phyloP scores from a whole-genome alignment of 1,284 basidiomycete genomes.

The Schizophyllum commune region DNA sequence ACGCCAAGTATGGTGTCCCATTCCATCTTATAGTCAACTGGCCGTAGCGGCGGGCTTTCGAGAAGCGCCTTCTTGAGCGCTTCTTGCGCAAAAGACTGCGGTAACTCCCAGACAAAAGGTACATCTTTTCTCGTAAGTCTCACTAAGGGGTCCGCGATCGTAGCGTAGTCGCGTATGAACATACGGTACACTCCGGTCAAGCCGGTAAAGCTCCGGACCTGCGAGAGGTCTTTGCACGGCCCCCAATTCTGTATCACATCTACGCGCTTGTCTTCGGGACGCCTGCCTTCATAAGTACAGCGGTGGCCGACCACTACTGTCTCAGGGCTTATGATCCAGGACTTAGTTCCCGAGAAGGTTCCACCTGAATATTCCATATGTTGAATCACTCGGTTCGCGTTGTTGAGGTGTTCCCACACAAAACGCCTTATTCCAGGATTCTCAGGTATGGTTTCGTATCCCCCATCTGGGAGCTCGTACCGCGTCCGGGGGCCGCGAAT shows the following conservation, averaged over 20 bases:
- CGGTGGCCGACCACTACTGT: constrained; percentile 13
- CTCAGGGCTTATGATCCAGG: constrained; percentile 12
- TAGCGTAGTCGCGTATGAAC: constrained; percentile 18
- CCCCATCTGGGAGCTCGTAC: too few species aligned
- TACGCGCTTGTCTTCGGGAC: constrained; percentile 15
- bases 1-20: constrained; percentile 1
- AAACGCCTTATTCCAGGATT: too few species aligned
- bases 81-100: constrained; percentile 14
- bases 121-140: constrained; percentile 15
- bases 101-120: constrained; percentile 13
- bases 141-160: constrained; percentile 14
- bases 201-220: constrained; percentile 22
- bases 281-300: constrained; percentile 19
- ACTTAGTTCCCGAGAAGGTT: constrained; percentile 19
- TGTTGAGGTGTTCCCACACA: too few species aligned
- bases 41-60: constrained; percentile 11
- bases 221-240: constrained; percentile 10
- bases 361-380: constrained; percentile 8
- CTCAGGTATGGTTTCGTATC: too few species aligned
- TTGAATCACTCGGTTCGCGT: constrained; percentile 3
- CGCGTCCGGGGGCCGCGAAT: constrained; percentile 16
- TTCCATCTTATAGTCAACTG: constrained; percentile 7
- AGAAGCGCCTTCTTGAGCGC: constrained; percentile 16
- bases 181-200: constrained; percentile 15
- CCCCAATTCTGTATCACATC: constrained; percentile 15